These are phyloP conservation scores for Globisporangium irregulare DNA, from an alignment of 352 stramenopile genomes.

Conservation along the genomic window DNA sequence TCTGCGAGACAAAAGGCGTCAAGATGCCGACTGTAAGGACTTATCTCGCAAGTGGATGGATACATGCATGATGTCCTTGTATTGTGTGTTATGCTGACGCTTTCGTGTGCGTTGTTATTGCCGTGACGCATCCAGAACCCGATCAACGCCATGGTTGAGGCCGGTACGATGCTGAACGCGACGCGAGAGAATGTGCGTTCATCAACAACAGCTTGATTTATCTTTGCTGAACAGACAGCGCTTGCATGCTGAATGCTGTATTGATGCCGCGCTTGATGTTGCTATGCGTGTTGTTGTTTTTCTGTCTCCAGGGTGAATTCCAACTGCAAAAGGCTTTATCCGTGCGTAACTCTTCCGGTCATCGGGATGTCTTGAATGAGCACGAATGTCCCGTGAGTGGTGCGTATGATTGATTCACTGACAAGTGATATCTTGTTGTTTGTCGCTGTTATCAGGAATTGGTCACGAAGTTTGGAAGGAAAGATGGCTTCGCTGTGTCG, in stretches of 20 bases:
- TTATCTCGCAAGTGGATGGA: neutral
- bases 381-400: neutral
- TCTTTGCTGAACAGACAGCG: neutral
- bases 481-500: conserved; percentile 24
- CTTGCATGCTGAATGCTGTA: neutral
- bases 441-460: conserved; percentile 44
- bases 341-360: conserved; percentile 19
- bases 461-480: conserved; percentile 75
- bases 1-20: conserved; percentile 74
- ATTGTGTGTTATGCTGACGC: neutral
- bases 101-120: neutral
- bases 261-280: neutral
- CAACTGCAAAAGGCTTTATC: conserved; percentile 67
- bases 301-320: conserved; percentile 54
- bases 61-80: neutral
- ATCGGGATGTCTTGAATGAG: neutral
- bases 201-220: neutral
- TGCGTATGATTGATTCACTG: neutral
- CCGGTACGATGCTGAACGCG: conserved; percentile 82
- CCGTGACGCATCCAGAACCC: conserved; percentile 34
- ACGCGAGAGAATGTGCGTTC: conserved; percentile 69
- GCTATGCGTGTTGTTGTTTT: neutral
- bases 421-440: neutral
- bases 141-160: conserved; percentile 78
- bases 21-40: conserved; percentile 69